Evolutionary conservation across 2,329 filamentous ascomycete genomes (phyloP), one percentile per base, ranked within the genome.

Genomic region (Claviceps sp.): DNA sequence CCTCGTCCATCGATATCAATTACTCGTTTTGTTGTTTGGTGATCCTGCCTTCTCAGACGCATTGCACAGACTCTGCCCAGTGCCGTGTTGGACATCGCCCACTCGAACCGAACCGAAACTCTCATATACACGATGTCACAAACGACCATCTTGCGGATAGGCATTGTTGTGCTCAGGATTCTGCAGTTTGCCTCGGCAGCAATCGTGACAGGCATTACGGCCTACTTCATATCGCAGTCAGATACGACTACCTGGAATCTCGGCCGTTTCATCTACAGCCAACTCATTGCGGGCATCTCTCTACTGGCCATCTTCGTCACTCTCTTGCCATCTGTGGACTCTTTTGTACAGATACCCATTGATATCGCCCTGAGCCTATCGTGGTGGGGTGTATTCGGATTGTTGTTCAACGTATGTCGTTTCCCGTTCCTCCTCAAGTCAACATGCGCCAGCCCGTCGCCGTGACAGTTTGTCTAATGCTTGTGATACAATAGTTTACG

Each of bases 241-340:
- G 43, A 48, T 14, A 61, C 68, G 19, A 68, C 71, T 45, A 65
- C 70, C 51, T 80, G 75, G 71, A 69, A 54, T 51, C 54, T 56
- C n/a, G 78, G 73, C 22, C 79, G 82, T 54, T 80, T 81, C 68
- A 84, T 87, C 68, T 88, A 85, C 70, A 77, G 81, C 46, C 76
- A 84, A 62, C 76, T 85, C n/a, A 73, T 87, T 46, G 80, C 84
- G 3, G 78, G 73, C 30, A 61, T 87, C 19, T 78, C 81, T 4
- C 76, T 87, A 50, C 64, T 88, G 34, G 68, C 84, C 16, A 71
- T 76, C 5, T 66, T 87, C 16, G 61, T 87, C 56, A 85, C 82
- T 78, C 70, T 87, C n/a, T 72, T 87, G 47, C 84, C 84, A 2
- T 83, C 82, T 60, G 73, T 76, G 1, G 68, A 69, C 30, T 72